A percentile compares a stretch with the other conserved stretches of the same genome.
These are phyloP conservation scores for Fusarium denticulatum DNA, from an alignment of 2,329 filamentous ascomycete genomes.

Conservation along the genomic window DNA sequence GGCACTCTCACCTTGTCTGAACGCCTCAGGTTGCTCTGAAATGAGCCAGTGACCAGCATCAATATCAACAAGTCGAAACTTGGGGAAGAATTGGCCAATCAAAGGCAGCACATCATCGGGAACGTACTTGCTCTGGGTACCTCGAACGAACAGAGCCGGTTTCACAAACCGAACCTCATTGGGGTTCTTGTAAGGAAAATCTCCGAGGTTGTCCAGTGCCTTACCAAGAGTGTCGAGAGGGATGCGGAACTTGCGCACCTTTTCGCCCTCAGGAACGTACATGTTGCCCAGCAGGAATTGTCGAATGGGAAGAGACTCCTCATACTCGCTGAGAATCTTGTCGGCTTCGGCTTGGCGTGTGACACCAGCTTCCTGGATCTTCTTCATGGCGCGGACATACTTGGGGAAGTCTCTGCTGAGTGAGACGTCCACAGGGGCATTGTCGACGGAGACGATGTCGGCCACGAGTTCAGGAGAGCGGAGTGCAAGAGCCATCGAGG, in stretches of 20 bases:
- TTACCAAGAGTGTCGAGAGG: slow-evolving; percentile 77
- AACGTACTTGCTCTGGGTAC: slow-evolving; percentile 80
- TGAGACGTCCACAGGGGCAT: slow-evolving; percentile 84
- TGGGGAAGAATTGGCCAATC: slow-evolving; percentile 84
- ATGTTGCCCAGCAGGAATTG: slow-evolving; percentile 95
- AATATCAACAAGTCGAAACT: slow-evolving; percentile 77
- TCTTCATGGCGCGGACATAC: slow-evolving; percentile 86
- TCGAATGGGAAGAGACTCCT: slow-evolving; percentile 77
- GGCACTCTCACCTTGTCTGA: slow-evolving; percentile 72
- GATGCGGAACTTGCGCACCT: slow-evolving; percentile 77
- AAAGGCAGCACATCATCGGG: slow-evolving; percentile 82
- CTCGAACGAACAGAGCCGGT: slow-evolving; percentile 82
- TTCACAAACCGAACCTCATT: slow-evolving; percentile 75
- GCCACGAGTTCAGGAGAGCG: slow-evolving; percentile 72
- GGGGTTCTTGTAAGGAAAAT: slow-evolving; percentile 87
- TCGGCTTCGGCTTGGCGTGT: slow-evolving; percentile 82
- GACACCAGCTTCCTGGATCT: slow-evolving; percentile 75
- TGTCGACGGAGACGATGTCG: slow-evolving; percentile 86
- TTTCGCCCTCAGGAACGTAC: slow-evolving; percentile 61
- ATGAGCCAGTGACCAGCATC: slow-evolving; percentile 89
- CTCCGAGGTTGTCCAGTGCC: slow-evolving; percentile 78
- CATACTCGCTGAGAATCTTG: slow-evolving; percentile 78
- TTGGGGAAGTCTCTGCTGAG: slow-evolving; percentile 78
- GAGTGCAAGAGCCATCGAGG: slow-evolving; percentile 87
- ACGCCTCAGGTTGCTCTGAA: slow-evolving; percentile 85